Evolutionary conservation across 176 grass and related monocot species (phyloP).

Genomic region (sorghum (Sorghum bicolor)): Sorghum_bicolor_NCBIv3 NC_012871.2:72035501-72036000

Average conservation of each 20-base stretch:
- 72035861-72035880: no score
- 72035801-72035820: not conserved
- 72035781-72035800: not conserved
- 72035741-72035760: not conserved
- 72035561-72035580: slow-evolving; percentile 9
- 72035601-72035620: not conserved
- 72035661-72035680: not conserved
- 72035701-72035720: not conserved
- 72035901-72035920: not conserved
- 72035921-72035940: not conserved
- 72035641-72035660: not conserved
- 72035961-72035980: not conserved
- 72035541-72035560: not conserved
- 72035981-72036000: not conserved
- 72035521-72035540: not conserved
- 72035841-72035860: no score
- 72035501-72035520: not conserved
- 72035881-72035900: no score
- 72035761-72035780: no score
- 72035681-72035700: not conserved
- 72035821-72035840: no score
- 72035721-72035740: no score
- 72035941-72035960: not conserved
- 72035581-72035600: not conserved
- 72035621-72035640: not conserved